Percentiles rank a stretch among this genome's conserved stretches.
phyloP scores from a whole-genome alignment of 2,329 filamentous ascomycete species.

The Trichoderma pleuroti region DNA sequence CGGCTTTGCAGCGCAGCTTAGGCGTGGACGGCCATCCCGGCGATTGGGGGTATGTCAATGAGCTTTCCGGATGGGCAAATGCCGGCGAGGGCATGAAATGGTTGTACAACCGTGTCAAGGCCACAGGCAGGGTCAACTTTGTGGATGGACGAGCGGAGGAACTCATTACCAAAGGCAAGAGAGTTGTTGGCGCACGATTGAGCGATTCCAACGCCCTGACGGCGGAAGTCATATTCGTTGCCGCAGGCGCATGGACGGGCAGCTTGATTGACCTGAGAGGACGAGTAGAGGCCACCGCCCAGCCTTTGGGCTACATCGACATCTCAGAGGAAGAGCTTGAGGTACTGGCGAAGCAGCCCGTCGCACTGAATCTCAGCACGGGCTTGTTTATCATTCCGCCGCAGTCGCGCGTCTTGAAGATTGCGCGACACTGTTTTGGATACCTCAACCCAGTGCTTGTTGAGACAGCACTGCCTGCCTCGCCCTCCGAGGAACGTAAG shows the following conservation, averaged over 20 bases:
- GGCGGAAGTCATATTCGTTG: constrained; percentile 73
- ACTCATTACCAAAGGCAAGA: constrained; percentile 39
- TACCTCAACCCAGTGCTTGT: constrained; percentile 54
- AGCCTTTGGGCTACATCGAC: constrained; percentile 73
- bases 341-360: constrained; percentile 62
- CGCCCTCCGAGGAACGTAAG: constrained; percentile 26
- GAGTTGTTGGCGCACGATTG: constrained; percentile 52
- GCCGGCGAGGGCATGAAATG: constrained; percentile 67
- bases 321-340: constrained; percentile 70
- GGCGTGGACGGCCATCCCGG: constrained; percentile 53
- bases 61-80: constrained; percentile 74
- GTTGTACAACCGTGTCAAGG: constrained; percentile 53
- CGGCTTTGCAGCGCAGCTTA: constrained; percentile 44
- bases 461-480: constrained; percentile 33
- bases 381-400: constrained; percentile 76
- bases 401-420: constrained; percentile 57
- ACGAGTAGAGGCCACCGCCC: constrained; percentile 75
- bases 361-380: constrained; percentile 66
- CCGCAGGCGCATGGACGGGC: constrained; percentile 84
- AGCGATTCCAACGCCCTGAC: constrained; percentile 36
- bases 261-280: constrained; percentile 74
- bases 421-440: constrained; percentile 66
- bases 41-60: constrained; percentile 70
- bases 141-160: constrained; percentile 47
- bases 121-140: constrained; percentile 54